Evolutionary conservation across 371 early-diverging fungal genomes (phyloP), one percentile per base, ranked within the genome.

Genomic region (Syncephalis plumigaleata): DNA sequence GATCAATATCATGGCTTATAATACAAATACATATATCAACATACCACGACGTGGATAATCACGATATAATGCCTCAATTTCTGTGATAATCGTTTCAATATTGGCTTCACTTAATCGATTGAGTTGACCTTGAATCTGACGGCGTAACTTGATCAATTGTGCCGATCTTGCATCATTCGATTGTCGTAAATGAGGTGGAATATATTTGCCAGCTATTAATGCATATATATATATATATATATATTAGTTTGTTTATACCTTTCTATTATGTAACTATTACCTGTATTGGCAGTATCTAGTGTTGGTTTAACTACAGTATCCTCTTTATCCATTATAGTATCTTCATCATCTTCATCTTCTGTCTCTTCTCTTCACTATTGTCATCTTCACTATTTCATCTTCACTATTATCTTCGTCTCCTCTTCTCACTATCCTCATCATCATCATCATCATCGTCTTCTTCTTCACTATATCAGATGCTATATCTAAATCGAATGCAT

Each of bases 81-180:
- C 81, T 48, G 67, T 37, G 13, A 91, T 51, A 46, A 90, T 92
- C 17, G 75, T 69, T 53, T 91, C 92, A 39, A 92, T 75, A 55
- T 91, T 92, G 56, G 78, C 73, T 60, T 91, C 94, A 60, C 82
- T 87, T 57, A 92, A 63, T 36, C 75, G 77, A 67, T 91, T 92
- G 13, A 93, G 64, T 48, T 81, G 73, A 52, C 96, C 96, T 59
- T 87, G 87, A 3, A 91, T 55, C 36, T 73, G 74, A 25, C 84
- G 72, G 46, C 84, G 80, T 2, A 92, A 65, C 15, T 82, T 72
- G 4, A 70, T 58, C 31, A 70, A 62, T 31, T 75, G 72, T 55
- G 82, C 79, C 1, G 65, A 37, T 52, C 59, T 51, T 9, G 57
- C 55, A 11, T 55, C 64, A 15, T 67, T 52, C 37, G 61, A 58